A percentile compares a stretch with the other conserved stretches of the same genome.
phyloP scores from a whole-genome alignment of 2,329 filamentous ascomycete genomes.

The Aspergillus versicolor region DNA sequence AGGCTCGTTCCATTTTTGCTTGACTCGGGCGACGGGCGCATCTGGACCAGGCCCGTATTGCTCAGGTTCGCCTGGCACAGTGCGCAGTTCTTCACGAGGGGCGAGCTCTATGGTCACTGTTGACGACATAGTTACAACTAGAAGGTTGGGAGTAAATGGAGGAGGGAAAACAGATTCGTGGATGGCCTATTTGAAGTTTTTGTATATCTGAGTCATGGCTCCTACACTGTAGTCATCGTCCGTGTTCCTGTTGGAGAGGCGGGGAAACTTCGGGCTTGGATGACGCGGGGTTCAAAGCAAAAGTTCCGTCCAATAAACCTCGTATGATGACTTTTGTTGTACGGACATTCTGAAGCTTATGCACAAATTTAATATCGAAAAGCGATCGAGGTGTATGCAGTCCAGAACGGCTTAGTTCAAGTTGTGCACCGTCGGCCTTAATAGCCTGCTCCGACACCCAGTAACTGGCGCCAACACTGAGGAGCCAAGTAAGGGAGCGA shows the following conservation, averaged over 20 bases:
- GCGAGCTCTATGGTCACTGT: slow-evolving; percentile 6
- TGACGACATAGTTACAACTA: slow-evolving; percentile 1
- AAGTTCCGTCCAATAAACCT: background rate
- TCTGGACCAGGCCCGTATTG: slow-evolving; percentile 6
- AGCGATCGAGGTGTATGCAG: background rate
- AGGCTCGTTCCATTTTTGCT: slow-evolving; percentile 20
- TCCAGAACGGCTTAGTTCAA: background rate
- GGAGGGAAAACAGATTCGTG: background rate
- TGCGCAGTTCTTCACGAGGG: background rate
- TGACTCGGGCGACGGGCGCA: slow-evolving; percentile 4
- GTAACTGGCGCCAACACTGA: background rate
- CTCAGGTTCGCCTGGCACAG: background rate
- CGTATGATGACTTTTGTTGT: background rate
- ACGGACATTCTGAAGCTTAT: background rate
- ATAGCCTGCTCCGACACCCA: background rate
- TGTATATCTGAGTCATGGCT: background rate
- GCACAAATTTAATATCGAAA: background rate
- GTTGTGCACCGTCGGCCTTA: background rate
- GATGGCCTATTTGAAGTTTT: background rate
- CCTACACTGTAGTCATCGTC: background rate
- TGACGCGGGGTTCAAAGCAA: slow-evolving; percentile 2
- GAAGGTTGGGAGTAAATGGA: background rate
- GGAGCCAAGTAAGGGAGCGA: background rate
- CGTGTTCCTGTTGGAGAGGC: background rate
- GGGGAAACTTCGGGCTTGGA: background rate